Evolutionary conservation across 2,329 filamentous ascomycete species (phyloP).

Genomic region (Trichoderma atroviride): DNA sequence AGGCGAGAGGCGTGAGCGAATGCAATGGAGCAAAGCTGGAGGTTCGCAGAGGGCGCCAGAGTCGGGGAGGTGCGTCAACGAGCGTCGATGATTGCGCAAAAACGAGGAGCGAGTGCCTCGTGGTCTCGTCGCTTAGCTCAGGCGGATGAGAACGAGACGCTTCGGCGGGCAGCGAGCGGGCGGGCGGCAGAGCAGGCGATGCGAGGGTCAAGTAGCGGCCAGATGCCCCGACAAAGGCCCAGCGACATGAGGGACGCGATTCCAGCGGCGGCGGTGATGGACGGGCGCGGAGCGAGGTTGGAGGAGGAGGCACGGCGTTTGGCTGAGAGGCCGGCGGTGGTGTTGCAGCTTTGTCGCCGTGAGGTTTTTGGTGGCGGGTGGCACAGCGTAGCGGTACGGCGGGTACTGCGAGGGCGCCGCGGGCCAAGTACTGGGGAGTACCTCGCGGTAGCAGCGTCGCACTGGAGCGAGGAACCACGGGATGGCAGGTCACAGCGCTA

Average conservation of each 20-base stretch:
- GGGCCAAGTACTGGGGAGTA: background rate
- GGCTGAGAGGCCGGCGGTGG: constrained; percentile 8
- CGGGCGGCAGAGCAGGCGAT: constrained; percentile 23
- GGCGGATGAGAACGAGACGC: constrained; percentile 10
- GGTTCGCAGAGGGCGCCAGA: constrained; percentile 4
- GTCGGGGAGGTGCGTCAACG: background rate
- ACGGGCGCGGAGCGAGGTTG: constrained; percentile 7
- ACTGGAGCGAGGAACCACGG: background rate
- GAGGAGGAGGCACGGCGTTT: constrained; percentile 26
- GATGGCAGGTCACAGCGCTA: background rate
- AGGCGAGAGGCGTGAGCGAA: background rate
- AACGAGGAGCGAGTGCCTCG: background rate
- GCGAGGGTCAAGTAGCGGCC: constrained; percentile 22
- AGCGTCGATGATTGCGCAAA: constrained; percentile 19
- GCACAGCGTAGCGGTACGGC: constrained; percentile 12
- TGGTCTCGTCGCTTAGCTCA: background rate
- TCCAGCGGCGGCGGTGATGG: constrained; percentile 11
- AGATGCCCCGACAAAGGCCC: constrained; percentile 20
- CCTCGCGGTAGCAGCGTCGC: background rate
- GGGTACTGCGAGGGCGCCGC: background rate
- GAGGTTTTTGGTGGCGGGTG: constrained; percentile 24
- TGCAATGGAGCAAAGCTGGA: background rate
- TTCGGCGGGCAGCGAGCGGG: constrained; percentile 3
- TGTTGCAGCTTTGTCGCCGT: constrained; percentile 24
- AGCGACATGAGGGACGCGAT: constrained; percentile 28